Percentiles rank a stretch among this genome's conserved stretches.
phyloP scores from a whole-genome alignment of 2,329 filamentous ascomycete genomes.

The Trichothecium roseum region DNA sequence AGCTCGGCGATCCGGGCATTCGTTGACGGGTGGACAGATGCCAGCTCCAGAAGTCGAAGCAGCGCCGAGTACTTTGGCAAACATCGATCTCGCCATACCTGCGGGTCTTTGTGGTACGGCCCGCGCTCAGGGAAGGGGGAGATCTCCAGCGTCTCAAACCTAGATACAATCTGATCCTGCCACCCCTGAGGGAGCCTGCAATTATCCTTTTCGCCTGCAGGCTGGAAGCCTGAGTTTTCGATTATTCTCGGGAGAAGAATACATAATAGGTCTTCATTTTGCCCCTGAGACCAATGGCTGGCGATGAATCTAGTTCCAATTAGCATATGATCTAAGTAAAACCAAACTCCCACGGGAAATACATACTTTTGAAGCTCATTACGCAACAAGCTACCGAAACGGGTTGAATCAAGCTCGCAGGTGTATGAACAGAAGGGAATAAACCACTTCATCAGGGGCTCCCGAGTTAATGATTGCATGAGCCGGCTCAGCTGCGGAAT shows the following conservation, averaged over 20 bases:
- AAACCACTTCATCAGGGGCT: constrained; percentile 61
- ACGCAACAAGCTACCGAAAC: constrained; percentile 71
- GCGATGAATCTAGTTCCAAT: constrained; percentile 55
- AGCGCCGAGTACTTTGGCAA: constrained; percentile 59
- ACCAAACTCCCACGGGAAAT: neutral
- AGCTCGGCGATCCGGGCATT: constrained; percentile 56
- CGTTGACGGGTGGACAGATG: constrained; percentile 55
- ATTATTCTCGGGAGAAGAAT: constrained; percentile 58
- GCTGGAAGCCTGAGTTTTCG: constrained; percentile 41
- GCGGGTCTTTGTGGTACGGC: constrained; percentile 50
- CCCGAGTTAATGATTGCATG: constrained; percentile 52
- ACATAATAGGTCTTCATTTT: constrained; percentile 59
- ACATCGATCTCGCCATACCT: constrained; percentile 51
- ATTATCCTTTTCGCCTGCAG: constrained; percentile 38
- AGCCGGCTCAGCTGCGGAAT: constrained; percentile 60
- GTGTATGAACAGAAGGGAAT: constrained; percentile 78
- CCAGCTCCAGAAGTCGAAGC: constrained; percentile 50
- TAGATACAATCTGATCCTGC: constrained; percentile 63
- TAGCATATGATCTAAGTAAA: constrained; percentile 7
- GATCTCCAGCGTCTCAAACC: constrained; percentile 55
- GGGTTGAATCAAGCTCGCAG: constrained; percentile 58
- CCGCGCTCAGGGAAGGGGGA: constrained; percentile 56
- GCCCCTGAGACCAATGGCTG: constrained; percentile 57
- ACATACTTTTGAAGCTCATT: constrained; percentile 67
- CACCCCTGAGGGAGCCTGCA: constrained; percentile 54